A percentile compares a stretch with the other conserved stretches of the same genome.
Evolutionary conservation across 352 stramenopile genomes (phyloP).

Genomic region (Pythium vanterpoolii): DNA sequence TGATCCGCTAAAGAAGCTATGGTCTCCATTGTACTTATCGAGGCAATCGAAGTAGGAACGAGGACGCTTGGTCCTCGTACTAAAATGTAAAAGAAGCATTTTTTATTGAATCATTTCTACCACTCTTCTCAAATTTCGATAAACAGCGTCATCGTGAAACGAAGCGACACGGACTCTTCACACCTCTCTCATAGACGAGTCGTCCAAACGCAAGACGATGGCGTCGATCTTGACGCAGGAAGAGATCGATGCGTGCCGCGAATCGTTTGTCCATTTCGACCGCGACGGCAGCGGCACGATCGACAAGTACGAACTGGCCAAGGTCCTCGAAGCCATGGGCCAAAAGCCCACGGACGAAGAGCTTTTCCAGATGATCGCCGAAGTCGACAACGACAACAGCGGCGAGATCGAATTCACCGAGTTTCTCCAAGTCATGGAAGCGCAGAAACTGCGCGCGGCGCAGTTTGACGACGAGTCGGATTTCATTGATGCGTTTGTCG

Average conservation of each 20-base stretch:
- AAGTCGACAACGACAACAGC: constrained; percentile 93
- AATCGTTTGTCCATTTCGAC: constrained; percentile 97
- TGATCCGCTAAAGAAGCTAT: constrained; percentile 27
- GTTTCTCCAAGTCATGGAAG: constrained; percentile 97
- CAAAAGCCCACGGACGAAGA: constrained; percentile 97
- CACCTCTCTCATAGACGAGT: too few relatives aligned
- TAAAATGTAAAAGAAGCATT: too few relatives aligned
- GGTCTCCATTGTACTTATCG: too few relatives aligned
- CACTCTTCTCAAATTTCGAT: too few relatives aligned
- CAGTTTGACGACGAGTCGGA: constrained; percentile 96
- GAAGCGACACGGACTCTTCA: too few relatives aligned
- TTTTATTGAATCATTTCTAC: too few relatives aligned
- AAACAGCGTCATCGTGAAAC: too few relatives aligned
- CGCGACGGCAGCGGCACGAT: constrained; percentile 95
- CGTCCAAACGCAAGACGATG: constrained; percentile 13
- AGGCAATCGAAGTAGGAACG: too few relatives aligned
- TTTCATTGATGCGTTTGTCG: constrained; percentile 97
- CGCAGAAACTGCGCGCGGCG: constrained; percentile 93
- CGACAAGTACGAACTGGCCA: constrained; percentile 92
- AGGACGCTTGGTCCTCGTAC: too few relatives aligned
- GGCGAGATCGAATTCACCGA: constrained; percentile 97
- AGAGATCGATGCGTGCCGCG: constrained; percentile 94
- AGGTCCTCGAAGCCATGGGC: constrained; percentile 96
- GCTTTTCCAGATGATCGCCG: constrained; percentile 96
- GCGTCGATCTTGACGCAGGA: constrained; percentile 93